Evolutionary conservation across 305 asterid genomes (phyloP).

Genomic region (Fraxinus greggii): DNA sequence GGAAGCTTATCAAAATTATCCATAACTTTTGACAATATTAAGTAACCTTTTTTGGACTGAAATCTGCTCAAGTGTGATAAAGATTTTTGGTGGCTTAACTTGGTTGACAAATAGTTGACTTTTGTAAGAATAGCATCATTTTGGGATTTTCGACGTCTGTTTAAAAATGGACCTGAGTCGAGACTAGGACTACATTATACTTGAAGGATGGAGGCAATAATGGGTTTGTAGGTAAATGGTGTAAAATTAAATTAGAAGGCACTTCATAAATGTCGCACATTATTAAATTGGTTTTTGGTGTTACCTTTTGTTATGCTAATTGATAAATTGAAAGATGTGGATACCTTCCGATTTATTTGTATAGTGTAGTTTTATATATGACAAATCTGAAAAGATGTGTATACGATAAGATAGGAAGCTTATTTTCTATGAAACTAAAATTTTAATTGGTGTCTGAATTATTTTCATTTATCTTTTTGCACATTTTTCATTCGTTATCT

Average conservation of each 20-base stretch:
- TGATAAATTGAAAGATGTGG: background rate
- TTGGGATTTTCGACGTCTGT: background rate
- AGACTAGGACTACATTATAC: background rate
- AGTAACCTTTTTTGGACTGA: background rate
- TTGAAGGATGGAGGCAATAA: background rate
- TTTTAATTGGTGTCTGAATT: background rate
- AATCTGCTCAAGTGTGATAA: background rate
- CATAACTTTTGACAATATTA: background rate
- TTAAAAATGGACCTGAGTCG: background rate
- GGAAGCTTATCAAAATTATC: background rate
- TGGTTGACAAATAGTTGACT: background rate
- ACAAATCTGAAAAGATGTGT: background rate
- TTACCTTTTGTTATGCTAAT: background rate
- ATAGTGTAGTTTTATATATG: background rate
- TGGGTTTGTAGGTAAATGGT: background rate
- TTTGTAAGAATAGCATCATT: background rate
- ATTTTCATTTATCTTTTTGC: background rate
- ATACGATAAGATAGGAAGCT: background rate
- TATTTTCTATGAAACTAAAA: background rate
- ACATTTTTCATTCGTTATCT: background rate
- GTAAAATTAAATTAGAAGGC: background rate
- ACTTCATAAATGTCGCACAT: background rate
- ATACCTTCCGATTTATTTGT: background rate
- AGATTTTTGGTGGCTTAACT: background rate
- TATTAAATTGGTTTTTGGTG: background rate